These are phyloP conservation scores for Leishmania lainsoni DNA, from an alignment of 208 protist species.

Conservation along the genomic window DNA sequence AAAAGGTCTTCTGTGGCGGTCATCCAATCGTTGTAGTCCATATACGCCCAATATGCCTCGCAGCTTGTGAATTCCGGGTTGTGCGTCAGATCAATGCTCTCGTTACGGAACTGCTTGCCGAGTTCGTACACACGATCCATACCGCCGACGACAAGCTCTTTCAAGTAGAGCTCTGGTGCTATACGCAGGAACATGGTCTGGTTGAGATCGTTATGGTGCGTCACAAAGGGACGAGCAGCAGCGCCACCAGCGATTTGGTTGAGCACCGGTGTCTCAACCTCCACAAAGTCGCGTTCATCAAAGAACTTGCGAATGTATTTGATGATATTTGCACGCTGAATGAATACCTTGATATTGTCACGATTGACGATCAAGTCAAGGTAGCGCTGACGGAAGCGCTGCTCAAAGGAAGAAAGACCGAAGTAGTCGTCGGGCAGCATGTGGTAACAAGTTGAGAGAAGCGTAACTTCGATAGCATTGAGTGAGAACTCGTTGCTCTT, in stretches of 20 bases:
- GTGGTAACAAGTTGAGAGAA: conserved; percentile 98
- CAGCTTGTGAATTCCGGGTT: conserved; percentile 99
- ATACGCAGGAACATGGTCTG: conserved; percentile 98
- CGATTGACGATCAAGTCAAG: conserved; percentile 99
- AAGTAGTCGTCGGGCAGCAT: conserved; percentile 97
- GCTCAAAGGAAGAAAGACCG: conserved; percentile 95
- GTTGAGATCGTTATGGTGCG: conserved; percentile 99
- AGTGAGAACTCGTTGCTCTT: conserved; percentile 93
- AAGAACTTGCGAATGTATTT: conserved; percentile 98
- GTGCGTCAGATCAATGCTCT: conserved; percentile 98
- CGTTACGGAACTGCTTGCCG: conserved; percentile 99
- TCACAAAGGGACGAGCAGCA: conserved; percentile 99
- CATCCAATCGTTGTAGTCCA: conserved; percentile 99
- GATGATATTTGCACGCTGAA: conserved; percentile 95
- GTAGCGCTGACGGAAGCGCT: conserved; percentile 97
- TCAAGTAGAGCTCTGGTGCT: conserved; percentile 99
- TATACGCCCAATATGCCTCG: conserved; percentile 99
- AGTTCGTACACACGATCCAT: conserved; percentile 99
- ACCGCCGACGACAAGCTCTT: conserved; percentile 99
- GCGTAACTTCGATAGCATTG: conserved; percentile 77
- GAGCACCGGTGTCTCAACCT: conserved; percentile 99
- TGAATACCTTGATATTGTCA: conserved; percentile 94
- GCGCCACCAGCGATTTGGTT: conserved; percentile 99
- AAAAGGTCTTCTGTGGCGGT: conserved; percentile 97
- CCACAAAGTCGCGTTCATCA: conserved; percentile 95